Evolutionary conservation across 2,329 filamentous ascomycete species (phyloP).

Genomic region (Aspergillus vadensis): DNA sequence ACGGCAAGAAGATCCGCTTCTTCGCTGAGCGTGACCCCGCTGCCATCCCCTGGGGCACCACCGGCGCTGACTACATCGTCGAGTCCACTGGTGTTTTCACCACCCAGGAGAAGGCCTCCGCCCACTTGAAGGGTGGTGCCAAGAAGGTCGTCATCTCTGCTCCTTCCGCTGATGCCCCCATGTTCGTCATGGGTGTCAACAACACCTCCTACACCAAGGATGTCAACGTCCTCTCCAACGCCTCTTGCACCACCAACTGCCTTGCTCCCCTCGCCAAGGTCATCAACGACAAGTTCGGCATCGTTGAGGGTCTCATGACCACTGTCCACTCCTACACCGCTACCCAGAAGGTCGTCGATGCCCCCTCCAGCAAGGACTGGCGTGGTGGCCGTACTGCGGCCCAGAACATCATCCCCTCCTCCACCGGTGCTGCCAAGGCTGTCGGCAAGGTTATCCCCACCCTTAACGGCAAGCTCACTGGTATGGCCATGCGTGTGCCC

Average conservation of each 20-base stretch:
- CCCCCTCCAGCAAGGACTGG: constrained; percentile 98
- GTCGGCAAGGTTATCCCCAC: constrained; percentile 99
- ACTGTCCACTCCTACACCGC: constrained; percentile 99
- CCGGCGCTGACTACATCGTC: constrained; percentile 89
- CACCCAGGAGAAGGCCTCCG: constrained; percentile 92
- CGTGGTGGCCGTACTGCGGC: constrained; percentile 97
- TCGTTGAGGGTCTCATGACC: constrained; percentile 99
- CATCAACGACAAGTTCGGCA: constrained; percentile 96
- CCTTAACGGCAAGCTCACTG: constrained; percentile 99
- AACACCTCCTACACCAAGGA: constrained; percentile 88
- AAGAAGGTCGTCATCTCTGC: constrained; percentile 86
- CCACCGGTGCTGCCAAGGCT: constrained; percentile 99
- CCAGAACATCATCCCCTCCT: constrained; percentile 99
- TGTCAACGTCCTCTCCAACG: constrained; percentile 95
- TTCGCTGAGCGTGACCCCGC: constrained; percentile 89
- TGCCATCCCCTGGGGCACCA: constrained; percentile 85
- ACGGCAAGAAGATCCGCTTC: constrained; percentile 94
- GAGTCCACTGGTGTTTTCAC: constrained; percentile 99
- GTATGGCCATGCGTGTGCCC: constrained; percentile 99
- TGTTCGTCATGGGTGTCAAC: constrained; percentile 99
- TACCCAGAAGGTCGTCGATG: constrained; percentile 99
- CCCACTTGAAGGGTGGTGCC: constrained; percentile 92
- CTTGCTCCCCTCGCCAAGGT: constrained; percentile 99
- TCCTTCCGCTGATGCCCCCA: constrained; percentile 76
- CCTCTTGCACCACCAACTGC: constrained; percentile 99